phyloP scores from a whole-genome alignment of 2,329 filamentous ascomycete genomes.

The Epichloe gansuensis region DNA sequence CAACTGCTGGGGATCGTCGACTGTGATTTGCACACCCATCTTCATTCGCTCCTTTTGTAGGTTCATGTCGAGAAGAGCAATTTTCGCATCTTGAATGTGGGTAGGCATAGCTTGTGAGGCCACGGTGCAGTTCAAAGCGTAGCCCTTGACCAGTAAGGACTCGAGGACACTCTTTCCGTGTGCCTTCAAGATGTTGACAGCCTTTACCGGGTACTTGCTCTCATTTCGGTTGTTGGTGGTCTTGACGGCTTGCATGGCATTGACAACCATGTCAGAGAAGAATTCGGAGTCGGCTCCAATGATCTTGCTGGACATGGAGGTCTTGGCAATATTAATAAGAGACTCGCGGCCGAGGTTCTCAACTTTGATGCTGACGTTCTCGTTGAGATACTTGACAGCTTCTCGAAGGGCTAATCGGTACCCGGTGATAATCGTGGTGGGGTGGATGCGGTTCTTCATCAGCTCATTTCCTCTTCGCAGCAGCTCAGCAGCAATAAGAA shows the following conservation, averaged over 20 bases:
- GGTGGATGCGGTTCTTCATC: conserved; percentile 99
- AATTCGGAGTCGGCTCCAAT: conserved; percentile 94
- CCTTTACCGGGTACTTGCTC: conserved; percentile 95
- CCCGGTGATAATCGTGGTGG: conserved; percentile 96
- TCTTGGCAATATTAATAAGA: conserved; percentile 90
- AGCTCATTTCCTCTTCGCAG: conserved; percentile 90
- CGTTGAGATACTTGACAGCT: conserved; percentile 97
- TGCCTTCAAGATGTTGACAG: conserved; percentile 96
- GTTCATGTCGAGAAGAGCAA: conserved; percentile 95
- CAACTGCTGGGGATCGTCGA: conserved; percentile 92
- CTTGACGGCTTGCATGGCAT: conserved; percentile 92
- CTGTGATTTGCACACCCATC: conserved; percentile 93
- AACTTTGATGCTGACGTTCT: conserved; percentile 94
- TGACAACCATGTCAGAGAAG: conserved; percentile 94
- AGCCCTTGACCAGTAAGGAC: conserved; percentile 86
- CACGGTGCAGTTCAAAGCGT: conserved; percentile 96
- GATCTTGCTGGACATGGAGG: conserved; percentile 98
- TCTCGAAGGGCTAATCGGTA: conserved; percentile 92
- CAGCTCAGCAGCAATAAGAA: conserved; percentile 92
- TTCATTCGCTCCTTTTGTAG: conserved; percentile 99
- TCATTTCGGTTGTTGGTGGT: conserved; percentile 82
- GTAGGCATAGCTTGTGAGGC: conserved; percentile 98
- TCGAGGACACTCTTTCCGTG: conserved; percentile 88
- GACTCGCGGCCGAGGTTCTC: conserved; percentile 84
- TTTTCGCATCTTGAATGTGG: conserved; percentile 84